Evolutionary conservation across 768 basidiomycete genomes (phyloP).

Genomic region (Psilocybe azurescens): DNA sequence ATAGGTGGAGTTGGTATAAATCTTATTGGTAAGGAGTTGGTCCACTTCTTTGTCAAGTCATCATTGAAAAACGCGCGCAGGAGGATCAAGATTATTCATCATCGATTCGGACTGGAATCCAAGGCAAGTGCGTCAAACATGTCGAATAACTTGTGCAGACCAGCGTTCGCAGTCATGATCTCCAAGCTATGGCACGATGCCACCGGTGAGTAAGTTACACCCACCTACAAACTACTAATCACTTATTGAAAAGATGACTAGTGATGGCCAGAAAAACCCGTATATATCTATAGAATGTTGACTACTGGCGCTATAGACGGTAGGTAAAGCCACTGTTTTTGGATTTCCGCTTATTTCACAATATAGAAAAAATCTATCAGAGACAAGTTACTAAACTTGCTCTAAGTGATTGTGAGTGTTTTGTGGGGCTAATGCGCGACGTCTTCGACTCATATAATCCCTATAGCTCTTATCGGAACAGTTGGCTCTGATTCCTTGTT

Average conservation of each 20-base stretch:
- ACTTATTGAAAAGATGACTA: constrained; percentile 32
- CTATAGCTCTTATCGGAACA: constrained; percentile 72
- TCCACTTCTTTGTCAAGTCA: not conserved
- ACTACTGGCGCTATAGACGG: constrained; percentile 93
- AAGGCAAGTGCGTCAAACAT: constrained; percentile 47
- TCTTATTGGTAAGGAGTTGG: constrained; percentile 63
- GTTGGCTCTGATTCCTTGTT: constrained; percentile 37
- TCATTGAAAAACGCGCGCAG: constrained; percentile 28
- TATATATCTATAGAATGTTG: constrained; percentile 88
- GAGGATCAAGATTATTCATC: constrained; percentile 83
- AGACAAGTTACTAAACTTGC: constrained; percentile 95
- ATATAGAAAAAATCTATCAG: constrained; percentile 87
- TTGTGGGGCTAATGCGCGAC: not conserved
- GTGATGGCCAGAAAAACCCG: constrained; percentile 94
- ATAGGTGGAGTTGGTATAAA: constrained; percentile 93
- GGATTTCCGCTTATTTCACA: not conserved
- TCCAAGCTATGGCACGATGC: constrained; percentile 97
- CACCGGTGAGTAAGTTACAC: constrained; percentile 63
- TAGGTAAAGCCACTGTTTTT: constrained; percentile 26
- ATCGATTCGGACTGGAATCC: constrained; percentile 97
- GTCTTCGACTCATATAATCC: not conserved
- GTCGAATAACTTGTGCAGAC: not conserved
- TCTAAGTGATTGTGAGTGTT: constrained; percentile 76
- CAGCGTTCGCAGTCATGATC: constrained; percentile 66
- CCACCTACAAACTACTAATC: constrained; percentile 9